Evolutionary conservation across 345 rosid species (phyloP), one percentile per base, ranked within the genome.

Genomic region (Abelmoschus esculentus): DNA sequence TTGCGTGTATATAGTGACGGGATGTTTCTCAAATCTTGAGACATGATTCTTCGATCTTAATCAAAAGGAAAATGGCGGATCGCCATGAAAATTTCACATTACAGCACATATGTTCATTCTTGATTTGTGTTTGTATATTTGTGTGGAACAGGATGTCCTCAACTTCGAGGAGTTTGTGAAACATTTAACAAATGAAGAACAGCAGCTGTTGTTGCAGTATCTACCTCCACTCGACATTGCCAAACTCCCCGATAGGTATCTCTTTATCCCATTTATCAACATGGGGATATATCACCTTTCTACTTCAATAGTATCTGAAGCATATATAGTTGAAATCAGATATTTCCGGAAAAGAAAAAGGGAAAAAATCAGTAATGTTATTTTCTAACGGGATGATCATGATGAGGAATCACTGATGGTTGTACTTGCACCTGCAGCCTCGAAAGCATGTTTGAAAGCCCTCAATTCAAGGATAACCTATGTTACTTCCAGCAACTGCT

Each of bases 391-490:
- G 29, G 70, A 49, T 6, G 40, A 12, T 10, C 57, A 47, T 6
- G 47, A 47, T 7, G 47, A 47, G 57, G 28, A 66, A 66, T 40
- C 22, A n/a, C n/a, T 32, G 31, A 53, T 63, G 13, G 15, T 36
- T n/a, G n/a, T n/a, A n/a, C n/a, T n/a, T n/a, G n/a, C n/a, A n/a
- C n/a, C n/a, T n/a, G n/a, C n/a, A n/a, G 52, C 85, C 83, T 90
- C 70, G 75, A 73, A 79, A 79, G 72, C 79, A 82, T 91, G 99
- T 95, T 91, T 49, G 86, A 83, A 70, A 87, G 97, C 82, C 78
- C 78, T 77, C 96, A 89, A 71, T 91, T 88, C 83, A 89, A 87
- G 87, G 93, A 91, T 79, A 89, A 89, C 77, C 73, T 85, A 77
- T 74, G 78, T 73, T 82, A 84, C 79, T 89, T 87, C 63, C 90